Conservation (phyloP, 179 eudicot species). For the Beta corolliflora region DNA sequence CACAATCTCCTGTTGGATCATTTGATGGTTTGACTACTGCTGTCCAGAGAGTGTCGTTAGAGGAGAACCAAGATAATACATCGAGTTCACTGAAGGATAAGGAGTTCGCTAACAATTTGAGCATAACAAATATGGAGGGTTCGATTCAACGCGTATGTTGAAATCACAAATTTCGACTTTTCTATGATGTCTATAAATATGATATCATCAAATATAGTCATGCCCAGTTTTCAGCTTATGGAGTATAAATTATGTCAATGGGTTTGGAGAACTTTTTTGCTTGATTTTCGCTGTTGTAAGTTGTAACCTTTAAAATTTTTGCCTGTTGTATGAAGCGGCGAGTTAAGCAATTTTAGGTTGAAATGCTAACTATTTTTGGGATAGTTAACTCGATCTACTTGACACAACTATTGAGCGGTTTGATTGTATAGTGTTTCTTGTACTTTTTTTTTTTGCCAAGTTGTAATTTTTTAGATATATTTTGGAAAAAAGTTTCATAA, state of each 20-base stretch:
- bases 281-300: neutral
- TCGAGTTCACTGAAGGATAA: neutral
- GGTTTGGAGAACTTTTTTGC: conserved; percentile 1
- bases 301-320: neutral
- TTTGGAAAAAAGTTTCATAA: too few relatives aligned
- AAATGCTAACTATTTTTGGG: neutral
- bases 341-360: neutral
- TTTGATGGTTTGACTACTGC: conserved; percentile 25
- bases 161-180: neutral
- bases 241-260: neutral
- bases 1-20: conserved; percentile 24
- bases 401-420: neutral
- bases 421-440: neutral
- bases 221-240: neutral
- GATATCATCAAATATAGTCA: neutral
- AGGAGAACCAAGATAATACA: conserved; percentile 18
- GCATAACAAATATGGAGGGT: neutral
- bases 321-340: neutral
- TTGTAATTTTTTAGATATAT: too few relatives aligned
- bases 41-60: conserved; percentile 35
- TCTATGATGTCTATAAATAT: neutral
- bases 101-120: neutral
- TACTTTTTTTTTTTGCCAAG: neutral
- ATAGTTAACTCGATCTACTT: neutral
- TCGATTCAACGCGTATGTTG: neutral